Evolutionary conservation across 495 filamentous ascomycete species (phyloP).

Genomic region (Viridothelium virens): DNA sequence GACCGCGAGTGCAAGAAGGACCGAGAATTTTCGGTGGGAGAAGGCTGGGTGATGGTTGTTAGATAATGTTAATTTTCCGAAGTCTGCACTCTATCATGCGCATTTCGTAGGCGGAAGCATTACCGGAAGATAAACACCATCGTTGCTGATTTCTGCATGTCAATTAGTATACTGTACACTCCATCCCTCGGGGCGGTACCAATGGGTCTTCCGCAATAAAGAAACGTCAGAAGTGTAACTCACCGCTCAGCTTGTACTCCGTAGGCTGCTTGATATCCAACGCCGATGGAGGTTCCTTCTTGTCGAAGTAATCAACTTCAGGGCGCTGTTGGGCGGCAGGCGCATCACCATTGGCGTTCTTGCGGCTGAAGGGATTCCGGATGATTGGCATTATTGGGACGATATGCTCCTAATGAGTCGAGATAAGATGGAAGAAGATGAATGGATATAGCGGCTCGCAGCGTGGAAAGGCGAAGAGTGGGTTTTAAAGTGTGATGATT

Average conservation of each 20-base stretch:
- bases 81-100: slow-evolving; percentile 11
- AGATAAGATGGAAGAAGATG: slow-evolving; percentile 1
- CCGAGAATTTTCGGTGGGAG: slow-evolving; percentile 71
- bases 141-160: slow-evolving; percentile 81
- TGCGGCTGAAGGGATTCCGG: slow-evolving; percentile 7
- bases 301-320: slow-evolving; percentile 22
- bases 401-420: not conserved
- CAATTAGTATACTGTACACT: slow-evolving; percentile 8
- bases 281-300: slow-evolving; percentile 16
- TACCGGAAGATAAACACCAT: slow-evolving; percentile 94
- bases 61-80: slow-evolving; percentile 9
- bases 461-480: not conserved
- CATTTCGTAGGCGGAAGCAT: slow-evolving; percentile 19
- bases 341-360: not conserved
- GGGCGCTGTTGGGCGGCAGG: not conserved
- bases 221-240: slow-evolving; percentile 12
- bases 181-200: no score
- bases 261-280: slow-evolving; percentile 23
- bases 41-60: slow-evolving; percentile 52
- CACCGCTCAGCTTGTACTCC: slow-evolving; percentile 40
- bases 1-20: slow-evolving; percentile 69
- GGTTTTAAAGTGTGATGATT: not conserved
- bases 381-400: not conserved
- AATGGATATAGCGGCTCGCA: not conserved
- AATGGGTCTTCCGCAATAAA: no score